Evolutionary conservation across 2,329 filamentous ascomycete species (phyloP).

Genomic region (Phyllosticta citribraziliensis): DNA sequence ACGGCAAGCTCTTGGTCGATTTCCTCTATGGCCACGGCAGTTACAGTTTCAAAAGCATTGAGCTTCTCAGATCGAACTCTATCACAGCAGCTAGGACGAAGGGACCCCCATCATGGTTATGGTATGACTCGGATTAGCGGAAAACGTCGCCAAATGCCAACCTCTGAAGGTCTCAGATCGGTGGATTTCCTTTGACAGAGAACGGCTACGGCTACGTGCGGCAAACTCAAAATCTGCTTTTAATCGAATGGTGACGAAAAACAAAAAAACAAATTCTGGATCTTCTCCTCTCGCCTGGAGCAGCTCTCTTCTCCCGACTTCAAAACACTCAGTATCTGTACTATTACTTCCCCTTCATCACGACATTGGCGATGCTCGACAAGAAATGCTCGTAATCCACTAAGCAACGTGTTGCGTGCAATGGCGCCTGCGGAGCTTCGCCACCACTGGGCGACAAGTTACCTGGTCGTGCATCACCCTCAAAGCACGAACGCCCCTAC

Average conservation of each 20-base stretch:
- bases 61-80: conserved; percentile 2
- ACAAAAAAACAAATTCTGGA: conserved; percentile 1
- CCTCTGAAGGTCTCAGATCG: conserved; percentile 14
- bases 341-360: conserved; percentile 27
- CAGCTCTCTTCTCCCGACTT: conserved; percentile 10
- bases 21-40: conserved; percentile 4
- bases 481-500: background rate
- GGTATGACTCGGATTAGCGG: conserved; percentile 8
- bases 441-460: background rate
- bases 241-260: conserved; percentile 12
- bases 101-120: background rate
- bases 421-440: conserved; percentile 2
- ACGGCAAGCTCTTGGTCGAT: conserved; percentile 9
- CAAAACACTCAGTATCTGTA: conserved; percentile 30
- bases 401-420: conserved; percentile 8
- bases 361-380: conserved; percentile 10
- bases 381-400: background rate
- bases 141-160: conserved; percentile 2
- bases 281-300: conserved; percentile 6
- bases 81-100: background rate
- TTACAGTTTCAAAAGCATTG: conserved; percentile 5
- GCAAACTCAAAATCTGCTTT: conserved; percentile 9
- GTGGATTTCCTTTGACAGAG: conserved; percentile 29
- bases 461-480: background rate
- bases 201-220: conserved; percentile 10